Percentiles rank a stretch among this genome's conserved stretches.
phyloP scores from a whole-genome alignment of 371 early-diverging fungal species.

The Mucor irregularis region DNA sequence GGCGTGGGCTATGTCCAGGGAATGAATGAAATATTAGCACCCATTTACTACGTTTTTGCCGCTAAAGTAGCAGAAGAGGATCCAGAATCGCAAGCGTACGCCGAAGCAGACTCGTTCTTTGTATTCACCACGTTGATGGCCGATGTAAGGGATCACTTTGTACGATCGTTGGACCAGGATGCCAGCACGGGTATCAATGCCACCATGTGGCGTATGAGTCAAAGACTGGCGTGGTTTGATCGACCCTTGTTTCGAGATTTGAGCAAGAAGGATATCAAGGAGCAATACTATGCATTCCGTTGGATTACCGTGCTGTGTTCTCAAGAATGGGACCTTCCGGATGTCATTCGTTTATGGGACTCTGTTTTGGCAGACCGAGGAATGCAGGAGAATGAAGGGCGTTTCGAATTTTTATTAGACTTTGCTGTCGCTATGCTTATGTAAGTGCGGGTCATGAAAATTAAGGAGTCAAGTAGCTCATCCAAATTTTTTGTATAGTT shows the following conservation, averaged over 20 bases:
- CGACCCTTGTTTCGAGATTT: slow-evolving; percentile 66
- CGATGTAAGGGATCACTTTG: slow-evolving; percentile 81
- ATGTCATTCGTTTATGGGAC: slow-evolving; percentile 86
- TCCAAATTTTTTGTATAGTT: slow-evolving; percentile 31
- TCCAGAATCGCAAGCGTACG: slow-evolving; percentile 62
- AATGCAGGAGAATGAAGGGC: slow-evolving; percentile 33
- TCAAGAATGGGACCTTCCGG: slow-evolving; percentile 83
- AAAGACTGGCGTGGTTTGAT: slow-evolving; percentile 58
- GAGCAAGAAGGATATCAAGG: slow-evolving; percentile 68
- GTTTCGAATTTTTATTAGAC: slow-evolving; percentile 75
- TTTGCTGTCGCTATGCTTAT: slow-evolving; percentile 79
- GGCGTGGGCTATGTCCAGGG: slow-evolving; percentile 91
- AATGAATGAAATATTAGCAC: slow-evolving; percentile 87
- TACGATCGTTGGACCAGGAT: slow-evolving; percentile 65
- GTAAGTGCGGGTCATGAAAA: slow-evolving; percentile 57
- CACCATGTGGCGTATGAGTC: slow-evolving; percentile 62
- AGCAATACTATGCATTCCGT: slow-evolving; percentile 82
- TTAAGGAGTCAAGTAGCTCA: neutral
- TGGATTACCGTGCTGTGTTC: slow-evolving; percentile 86
- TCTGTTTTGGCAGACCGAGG: slow-evolving; percentile 72
- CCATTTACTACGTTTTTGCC: slow-evolving; percentile 83
- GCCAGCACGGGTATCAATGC: slow-evolving; percentile 64
- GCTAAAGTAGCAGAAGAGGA: slow-evolving; percentile 46
- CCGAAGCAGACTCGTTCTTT: slow-evolving; percentile 89
- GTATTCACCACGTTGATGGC: slow-evolving; percentile 74